Evolutionary conservation across 257 asterid species (phyloP).

Genomic region (Galeopsis tetrahit): DNA sequence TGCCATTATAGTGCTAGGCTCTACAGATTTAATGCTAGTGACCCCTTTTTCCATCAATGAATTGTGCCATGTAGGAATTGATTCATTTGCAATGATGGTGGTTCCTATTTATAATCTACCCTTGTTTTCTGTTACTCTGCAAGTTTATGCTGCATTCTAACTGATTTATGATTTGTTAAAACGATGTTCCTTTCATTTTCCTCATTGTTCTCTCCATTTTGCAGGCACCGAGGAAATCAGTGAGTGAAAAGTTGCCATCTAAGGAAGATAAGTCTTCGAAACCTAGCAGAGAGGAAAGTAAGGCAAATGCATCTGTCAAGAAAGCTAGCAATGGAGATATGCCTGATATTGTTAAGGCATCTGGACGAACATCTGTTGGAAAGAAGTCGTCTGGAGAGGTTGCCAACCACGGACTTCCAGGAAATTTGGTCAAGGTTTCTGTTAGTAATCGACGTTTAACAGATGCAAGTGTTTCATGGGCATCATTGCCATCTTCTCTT

Average conservation of each 20-base stretch:
- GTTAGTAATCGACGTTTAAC: conserved; percentile 59
- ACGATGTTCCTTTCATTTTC: conserved; percentile 19
- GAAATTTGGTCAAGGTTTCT: conserved; percentile 78
- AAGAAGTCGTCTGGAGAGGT: conserved; percentile 65
- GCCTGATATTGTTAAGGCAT: conserved; percentile 52
- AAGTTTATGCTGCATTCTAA: conserved; percentile 3
- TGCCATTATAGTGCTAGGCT: background rate
- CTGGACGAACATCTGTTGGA: conserved; percentile 52
- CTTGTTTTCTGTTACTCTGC: conserved; percentile 14
- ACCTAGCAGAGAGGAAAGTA: conserved; percentile 61
- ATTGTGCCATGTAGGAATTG: background rate
- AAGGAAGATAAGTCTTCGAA: conserved; percentile 68
- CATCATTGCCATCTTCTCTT: conserved; percentile 81
- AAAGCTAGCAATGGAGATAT: conserved; percentile 55
- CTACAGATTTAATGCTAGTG: conserved; percentile 1
- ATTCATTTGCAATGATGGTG: background rate
- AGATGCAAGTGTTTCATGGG: conserved; percentile 80
- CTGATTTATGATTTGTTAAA: conserved; percentile 24
- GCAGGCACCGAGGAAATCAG: conserved; percentile 80
- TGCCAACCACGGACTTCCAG: conserved; percentile 62
- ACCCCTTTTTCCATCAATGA: conserved; percentile 6
- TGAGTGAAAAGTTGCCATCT: conserved; percentile 62
- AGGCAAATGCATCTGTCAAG: conserved; percentile 48
- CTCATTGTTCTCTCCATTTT: conserved; percentile 29
- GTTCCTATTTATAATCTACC: conserved; percentile 10